A percentile compares a stretch with the other conserved stretches of the same genome.
Conservation (phyloP, 306 rosid genomes). For the Fragaria ananassa region DNA sequence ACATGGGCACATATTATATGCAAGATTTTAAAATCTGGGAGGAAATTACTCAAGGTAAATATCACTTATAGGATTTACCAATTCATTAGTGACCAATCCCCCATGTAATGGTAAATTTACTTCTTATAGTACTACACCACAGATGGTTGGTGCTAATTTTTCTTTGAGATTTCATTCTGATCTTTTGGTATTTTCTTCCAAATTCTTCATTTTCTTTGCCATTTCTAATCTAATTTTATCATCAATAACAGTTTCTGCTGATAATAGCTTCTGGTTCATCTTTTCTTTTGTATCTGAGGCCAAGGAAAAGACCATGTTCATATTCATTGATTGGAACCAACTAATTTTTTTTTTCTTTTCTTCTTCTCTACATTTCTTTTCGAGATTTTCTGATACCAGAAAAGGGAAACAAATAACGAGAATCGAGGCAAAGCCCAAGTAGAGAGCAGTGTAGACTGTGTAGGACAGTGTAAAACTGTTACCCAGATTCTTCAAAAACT, state of each 20-base stretch:
- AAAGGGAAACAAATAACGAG: background rate
- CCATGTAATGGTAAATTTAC: background rate
- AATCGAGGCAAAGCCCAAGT: slow-evolving; percentile 8
- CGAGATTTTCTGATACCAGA: background rate
- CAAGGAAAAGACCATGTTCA: background rate
- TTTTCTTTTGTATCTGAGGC: background rate
- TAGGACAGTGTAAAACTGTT: background rate
- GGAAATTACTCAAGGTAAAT: background rate
- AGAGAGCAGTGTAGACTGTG: too few species aligned
- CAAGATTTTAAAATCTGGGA: background rate
- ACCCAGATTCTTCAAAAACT: slow-evolving; percentile 23
- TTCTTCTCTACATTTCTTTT: background rate
- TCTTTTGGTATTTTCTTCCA: background rate
- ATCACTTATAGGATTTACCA: background rate
- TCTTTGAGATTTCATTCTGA: background rate
- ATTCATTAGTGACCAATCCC: background rate
- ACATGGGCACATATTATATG: background rate
- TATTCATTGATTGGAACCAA: background rate
- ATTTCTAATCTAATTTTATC: background rate
- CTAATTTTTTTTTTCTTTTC: background rate
- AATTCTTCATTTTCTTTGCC: too few species aligned
- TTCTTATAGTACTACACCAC: background rate
- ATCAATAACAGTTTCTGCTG: background rate
- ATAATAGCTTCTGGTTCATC: background rate
- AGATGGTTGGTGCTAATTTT: background rate